Base-by-base conservation (phyloP, 768 basidiomycete species). In the Dacryopinax spathularia region DNA sequence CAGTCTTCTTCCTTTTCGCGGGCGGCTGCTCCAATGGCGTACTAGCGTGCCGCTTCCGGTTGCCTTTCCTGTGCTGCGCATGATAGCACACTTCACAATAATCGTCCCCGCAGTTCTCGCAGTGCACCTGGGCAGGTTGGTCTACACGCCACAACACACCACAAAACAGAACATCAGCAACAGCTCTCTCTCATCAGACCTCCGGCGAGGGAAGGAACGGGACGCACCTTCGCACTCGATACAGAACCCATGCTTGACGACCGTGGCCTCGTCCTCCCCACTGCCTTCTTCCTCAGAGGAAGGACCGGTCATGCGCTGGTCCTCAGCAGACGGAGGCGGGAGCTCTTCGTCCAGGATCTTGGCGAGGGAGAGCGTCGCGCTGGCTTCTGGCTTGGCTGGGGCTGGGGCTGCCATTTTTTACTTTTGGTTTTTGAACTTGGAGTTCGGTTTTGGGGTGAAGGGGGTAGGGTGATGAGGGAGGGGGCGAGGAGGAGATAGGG, bases 31-130 rank as follows among this genome's bases (percentile, higher is more conserved):
- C 66, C 34, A 89, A 68, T 36, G 81, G 75, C 67, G 79, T 85
- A 15, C 77, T 75, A 5, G 73, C 70, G 71, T 91, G 90, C 35
- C 72, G 73, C 72, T 85, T 89, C 60, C 90, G 79, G 1, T 84
- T 79, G 7, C 90, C 90, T 68, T 91, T 92, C 56, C 89, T 77
- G 72, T 92, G 90, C 70, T 88, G 88, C 0, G 89, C 82, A 10
- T 86, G 81, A 72, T 87, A 92, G 77, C 90, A 92, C 25, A 92
- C 90, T 70, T 90, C 86, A 65, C 90, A 91, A 69, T 84, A 91
- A 20, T 78, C 73, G 70, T 91, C 90, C 1, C 70, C 75, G 71
- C 90, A 92, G 12, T 80, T 79, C 69, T 86, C 83, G 70, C 90
- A 92, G 60, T 77, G 73, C 22, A 91, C 69, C 70, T 88, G 82